Percentiles rank a stretch among this genome's conserved stretches.
Conservation (phyloP, 2,329 filamentous ascomycete genomes). For the Penicillium hordei region DNA sequence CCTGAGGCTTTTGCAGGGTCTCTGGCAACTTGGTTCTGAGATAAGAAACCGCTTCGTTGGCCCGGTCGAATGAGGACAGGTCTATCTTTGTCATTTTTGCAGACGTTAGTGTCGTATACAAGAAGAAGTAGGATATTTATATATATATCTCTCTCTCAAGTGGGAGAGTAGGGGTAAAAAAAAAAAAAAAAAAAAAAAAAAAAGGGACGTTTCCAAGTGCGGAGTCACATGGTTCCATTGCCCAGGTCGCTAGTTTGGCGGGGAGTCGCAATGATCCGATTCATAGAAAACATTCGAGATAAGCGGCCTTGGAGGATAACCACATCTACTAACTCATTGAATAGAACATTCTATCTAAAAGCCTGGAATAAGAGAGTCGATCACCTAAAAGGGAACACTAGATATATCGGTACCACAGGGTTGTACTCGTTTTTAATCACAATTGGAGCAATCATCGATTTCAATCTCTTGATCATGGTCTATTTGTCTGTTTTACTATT, state of each 20-base stretch:
- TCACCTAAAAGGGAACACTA: not conserved
- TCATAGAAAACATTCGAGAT: not conserved
- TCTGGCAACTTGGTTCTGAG: constrained; percentile 53
- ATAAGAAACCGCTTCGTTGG: constrained; percentile 52
- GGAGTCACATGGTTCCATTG: constrained; percentile 13
- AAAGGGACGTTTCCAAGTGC: constrained; percentile 4
- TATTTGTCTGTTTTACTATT: not conserved
- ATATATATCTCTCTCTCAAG: not conserved
- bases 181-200: not conserved
- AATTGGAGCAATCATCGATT: not conserved
- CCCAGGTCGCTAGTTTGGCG: constrained; percentile 4
- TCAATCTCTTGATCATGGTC: too few relatives aligned
- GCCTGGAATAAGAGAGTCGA: not conserved
- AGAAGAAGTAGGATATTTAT: not conserved
- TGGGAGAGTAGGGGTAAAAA: not conserved
- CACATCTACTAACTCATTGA: not conserved
- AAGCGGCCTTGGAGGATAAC: not conserved
- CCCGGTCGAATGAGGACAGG: constrained; percentile 30
- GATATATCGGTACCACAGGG: not conserved
- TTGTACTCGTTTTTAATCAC: not conserved
- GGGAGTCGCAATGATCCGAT: not conserved
- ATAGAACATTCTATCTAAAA: not conserved
- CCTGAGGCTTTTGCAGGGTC: constrained; percentile 52
- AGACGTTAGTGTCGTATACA: not conserved
- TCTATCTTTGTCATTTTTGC: constrained; percentile 15